Conservation (phyloP, 176 grass and related monocot species). For the Tillandsia leiboldiana region DNA sequence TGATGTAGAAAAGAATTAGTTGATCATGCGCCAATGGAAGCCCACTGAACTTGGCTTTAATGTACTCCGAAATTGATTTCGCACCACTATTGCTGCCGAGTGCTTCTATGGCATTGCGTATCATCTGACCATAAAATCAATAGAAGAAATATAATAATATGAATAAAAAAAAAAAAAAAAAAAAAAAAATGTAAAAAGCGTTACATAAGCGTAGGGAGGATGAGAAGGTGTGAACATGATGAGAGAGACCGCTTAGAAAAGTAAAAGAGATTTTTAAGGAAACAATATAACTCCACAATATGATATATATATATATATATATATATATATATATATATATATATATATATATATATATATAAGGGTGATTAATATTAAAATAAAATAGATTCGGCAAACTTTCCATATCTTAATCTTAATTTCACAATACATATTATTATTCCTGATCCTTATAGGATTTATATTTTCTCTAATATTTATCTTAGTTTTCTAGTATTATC, state of each 20-base stretch:
- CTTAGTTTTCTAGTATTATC: no score
- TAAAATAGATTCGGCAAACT: no score
- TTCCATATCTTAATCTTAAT: no score
- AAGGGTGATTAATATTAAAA: no score
- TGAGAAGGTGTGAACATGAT: conserved; percentile 29
- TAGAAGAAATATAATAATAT: neutral
- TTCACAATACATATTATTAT: no score
- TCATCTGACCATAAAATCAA: conserved; percentile 33
- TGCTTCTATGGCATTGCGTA: conserved; percentile 29
- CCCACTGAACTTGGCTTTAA: conserved; percentile 19
- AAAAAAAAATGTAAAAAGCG: neutral
- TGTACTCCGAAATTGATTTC: conserved; percentile 32
- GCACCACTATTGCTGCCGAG: conserved; percentile 28
- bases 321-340: no score
- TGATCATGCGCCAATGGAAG: conserved; percentile 32
- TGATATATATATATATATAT: no score
- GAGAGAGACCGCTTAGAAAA: neutral
- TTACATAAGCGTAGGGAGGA: conserved; percentile 46
- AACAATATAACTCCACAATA: neutral
- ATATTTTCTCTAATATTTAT: no score
- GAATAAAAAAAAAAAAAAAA: neutral
- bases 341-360: no score
- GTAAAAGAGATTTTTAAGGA: neutral
- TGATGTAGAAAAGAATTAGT: conserved; percentile 35
- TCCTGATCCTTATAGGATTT: no score